phyloP scores from a whole-genome alignment of 305 asterid species.

The Rubia peregrina region DNA sequence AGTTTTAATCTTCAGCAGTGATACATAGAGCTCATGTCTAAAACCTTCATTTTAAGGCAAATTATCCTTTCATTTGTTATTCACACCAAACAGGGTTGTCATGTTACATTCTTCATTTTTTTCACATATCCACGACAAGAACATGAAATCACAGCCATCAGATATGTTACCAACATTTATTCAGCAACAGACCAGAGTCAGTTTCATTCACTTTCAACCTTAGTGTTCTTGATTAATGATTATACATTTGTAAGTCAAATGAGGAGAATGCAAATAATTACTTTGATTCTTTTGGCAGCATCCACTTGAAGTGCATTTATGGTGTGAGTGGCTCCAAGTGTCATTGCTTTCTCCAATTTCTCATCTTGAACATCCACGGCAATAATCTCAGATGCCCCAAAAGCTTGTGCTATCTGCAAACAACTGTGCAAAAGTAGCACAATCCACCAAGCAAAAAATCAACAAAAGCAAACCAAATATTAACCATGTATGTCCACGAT shows the following conservation, averaged over 20 bases:
- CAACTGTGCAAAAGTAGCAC: conserved; percentile 49
- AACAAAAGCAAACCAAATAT: background rate
- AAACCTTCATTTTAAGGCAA: background rate
- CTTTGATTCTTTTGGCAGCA: conserved; percentile 63
- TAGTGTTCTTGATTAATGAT: background rate
- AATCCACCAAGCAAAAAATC: background rate
- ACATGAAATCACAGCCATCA: background rate
- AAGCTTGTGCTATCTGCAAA: conserved; percentile 94
- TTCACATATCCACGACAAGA: background rate
- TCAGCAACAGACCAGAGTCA: background rate
- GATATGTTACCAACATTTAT: background rate
- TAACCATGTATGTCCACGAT: too few species aligned
- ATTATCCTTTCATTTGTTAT: background rate
- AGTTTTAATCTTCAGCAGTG: background rate
- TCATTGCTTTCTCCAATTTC: conserved; percentile 74
- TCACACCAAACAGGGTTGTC: background rate
- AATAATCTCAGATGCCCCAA: conserved; percentile 93
- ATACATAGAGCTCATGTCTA: background rate
- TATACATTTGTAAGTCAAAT: conserved; percentile 7
- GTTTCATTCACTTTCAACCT: background rate
- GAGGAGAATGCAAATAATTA: conserved; percentile 19
- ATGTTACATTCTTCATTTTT: background rate
- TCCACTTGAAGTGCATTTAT: conserved; percentile 73
- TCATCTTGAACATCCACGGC: conserved; percentile 95
- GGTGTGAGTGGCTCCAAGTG: conserved; percentile 81